A percentile compares a stretch with the other conserved stretches of the same genome.
phyloP scores from a whole-genome alignment of 1,284 basidiomycete species.

The Anthracocystis walkeri region DNA sequence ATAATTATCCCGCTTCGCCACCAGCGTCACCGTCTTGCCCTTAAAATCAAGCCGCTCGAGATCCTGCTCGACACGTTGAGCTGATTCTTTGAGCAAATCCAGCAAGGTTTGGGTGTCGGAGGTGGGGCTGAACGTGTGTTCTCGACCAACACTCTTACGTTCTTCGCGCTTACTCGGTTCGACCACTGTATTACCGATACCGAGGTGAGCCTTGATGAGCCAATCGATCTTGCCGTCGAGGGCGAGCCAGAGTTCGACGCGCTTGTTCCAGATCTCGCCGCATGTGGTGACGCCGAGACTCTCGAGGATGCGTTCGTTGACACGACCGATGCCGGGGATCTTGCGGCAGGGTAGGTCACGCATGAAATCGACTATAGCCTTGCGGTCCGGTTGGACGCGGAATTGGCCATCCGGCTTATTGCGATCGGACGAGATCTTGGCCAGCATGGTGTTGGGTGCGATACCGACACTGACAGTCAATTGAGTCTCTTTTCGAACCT shows the following conservation, averaged over 20 bases:
- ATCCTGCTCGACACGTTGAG: conserved; percentile 59
- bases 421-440: conserved; percentile 89
- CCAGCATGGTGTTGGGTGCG: conserved; percentile 74
- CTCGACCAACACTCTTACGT: conserved; percentile 66
- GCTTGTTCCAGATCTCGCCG: conserved; percentile 62
- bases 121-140: conserved; percentile 66
- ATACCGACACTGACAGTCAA: conserved; percentile 88
- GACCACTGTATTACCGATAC: conserved; percentile 59
- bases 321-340: conserved; percentile 66
- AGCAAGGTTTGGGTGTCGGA: conserved; percentile 41
- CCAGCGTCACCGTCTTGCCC: conserved; percentile 61
- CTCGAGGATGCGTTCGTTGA: conserved; percentile 65
- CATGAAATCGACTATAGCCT: conserved; percentile 61
- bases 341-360: conserved; percentile 61
- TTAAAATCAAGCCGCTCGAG: conserved; percentile 57
- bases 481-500: conserved; percentile 68
- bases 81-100: conserved; percentile 50
- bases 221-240: conserved; percentile 58
- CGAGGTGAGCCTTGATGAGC: conserved; percentile 61
- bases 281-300: conserved; percentile 61
- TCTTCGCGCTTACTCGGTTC: conserved; percentile 60
- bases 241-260: conserved; percentile 61
- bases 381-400: conserved; percentile 50
- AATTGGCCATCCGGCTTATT: conserved; percentile 67
- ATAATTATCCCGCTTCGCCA: conserved; percentile 61